Evolutionary conservation across 2,329 filamentous ascomycete species (phyloP), one percentile per base, ranked within the genome.

Genomic region (Pyricularia sp.): DNA sequence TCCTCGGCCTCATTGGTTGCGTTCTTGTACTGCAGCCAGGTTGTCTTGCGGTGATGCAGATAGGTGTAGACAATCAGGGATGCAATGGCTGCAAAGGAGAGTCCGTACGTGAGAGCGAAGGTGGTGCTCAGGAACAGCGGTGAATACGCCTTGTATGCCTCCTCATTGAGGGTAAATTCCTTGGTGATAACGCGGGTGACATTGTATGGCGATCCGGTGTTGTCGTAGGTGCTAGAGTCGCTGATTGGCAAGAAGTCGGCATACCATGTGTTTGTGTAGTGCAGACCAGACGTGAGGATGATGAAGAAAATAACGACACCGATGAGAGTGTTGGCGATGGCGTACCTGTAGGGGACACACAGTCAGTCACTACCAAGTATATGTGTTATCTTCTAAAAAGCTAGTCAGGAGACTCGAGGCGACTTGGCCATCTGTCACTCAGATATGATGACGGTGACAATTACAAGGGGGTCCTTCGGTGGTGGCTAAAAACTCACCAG

Each of bases 71-170:
- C 81, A n/a, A 91, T 75, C 1, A 91, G 79, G 0, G 88, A 82
- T 0, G 88, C 78, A 55, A 91, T 88, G 62, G 87, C 82, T 3
- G 89, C 88, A 71, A 91, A 91, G 0, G 86, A 89, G 1, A 91
- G 75, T 0, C 88, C 89, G 69, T 91, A 91, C 0, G 82, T 80
- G 66, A 91, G 75, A 67, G 86, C 82, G 71, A 90, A 91, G 0
- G 88, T 88, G 0, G 88, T 90, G 67, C 87, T 89, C 62, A 91
- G 78, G 69, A 88, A 90, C 4, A 89, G 74, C 0, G 86, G 87
- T 3, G 86, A 90, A 70, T 91, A 91, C 1, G 77, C 78, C 68
- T 85, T 76, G 73, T 91, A 91, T 3, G 84, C 86, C 57, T 79
- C 77, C 67, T 83, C 78, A 69, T 91, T 79, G 26, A 91, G 78